phyloP scores from a whole-genome alignment of 2,329 filamentous ascomycete genomes.

The Cladosporium austrohemisphaericum region DNA sequence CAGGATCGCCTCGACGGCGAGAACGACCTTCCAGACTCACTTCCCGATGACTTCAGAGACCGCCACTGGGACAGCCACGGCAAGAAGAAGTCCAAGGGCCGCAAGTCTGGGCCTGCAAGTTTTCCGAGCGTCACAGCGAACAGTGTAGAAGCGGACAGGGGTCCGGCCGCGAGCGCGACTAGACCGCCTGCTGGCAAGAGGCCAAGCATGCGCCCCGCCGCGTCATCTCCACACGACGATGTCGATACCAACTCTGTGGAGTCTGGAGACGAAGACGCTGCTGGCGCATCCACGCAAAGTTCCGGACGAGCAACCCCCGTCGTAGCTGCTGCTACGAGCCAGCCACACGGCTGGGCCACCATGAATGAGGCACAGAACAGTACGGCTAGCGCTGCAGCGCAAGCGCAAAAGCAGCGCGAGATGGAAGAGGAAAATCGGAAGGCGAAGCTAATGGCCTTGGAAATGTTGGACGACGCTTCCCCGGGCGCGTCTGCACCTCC shows the following conservation, averaged over 20 bases:
- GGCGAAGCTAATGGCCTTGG: constrained; percentile 34
- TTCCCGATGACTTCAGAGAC: constrained; percentile 42
- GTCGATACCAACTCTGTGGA: constrained; percentile 24
- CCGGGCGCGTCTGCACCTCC: constrained; percentile 2
- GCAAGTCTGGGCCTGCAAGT: constrained; percentile 1
- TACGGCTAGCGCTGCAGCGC: constrained; percentile 1
- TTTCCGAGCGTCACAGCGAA: background rate
- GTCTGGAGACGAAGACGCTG: constrained; percentile 14
- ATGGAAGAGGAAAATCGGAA: constrained; percentile 31
- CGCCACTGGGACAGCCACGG: constrained; percentile 24
- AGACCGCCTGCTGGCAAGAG: constrained; percentile 29
- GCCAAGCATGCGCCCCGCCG: constrained; percentile 30
- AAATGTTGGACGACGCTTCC: constrained; percentile 24
- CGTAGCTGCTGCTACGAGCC: constrained; percentile 3
- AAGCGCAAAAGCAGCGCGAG: background rate
- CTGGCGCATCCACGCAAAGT: constrained; percentile 3
- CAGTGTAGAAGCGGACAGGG: background rate
- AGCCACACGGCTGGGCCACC: background rate
- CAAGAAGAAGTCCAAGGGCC: constrained; percentile 21
- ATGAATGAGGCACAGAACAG: constrained; percentile 6
- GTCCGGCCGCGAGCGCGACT: background rate
- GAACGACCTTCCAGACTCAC: constrained; percentile 39
- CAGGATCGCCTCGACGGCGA: constrained; percentile 40
- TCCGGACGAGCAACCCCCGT: background rate
- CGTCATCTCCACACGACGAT: constrained; percentile 31